Percentiles rank a stretch among this genome's conserved stretches.
Conservation (phyloP, 495 filamentous ascomycete genomes). For the Annulohypoxylon stygium region DNA sequence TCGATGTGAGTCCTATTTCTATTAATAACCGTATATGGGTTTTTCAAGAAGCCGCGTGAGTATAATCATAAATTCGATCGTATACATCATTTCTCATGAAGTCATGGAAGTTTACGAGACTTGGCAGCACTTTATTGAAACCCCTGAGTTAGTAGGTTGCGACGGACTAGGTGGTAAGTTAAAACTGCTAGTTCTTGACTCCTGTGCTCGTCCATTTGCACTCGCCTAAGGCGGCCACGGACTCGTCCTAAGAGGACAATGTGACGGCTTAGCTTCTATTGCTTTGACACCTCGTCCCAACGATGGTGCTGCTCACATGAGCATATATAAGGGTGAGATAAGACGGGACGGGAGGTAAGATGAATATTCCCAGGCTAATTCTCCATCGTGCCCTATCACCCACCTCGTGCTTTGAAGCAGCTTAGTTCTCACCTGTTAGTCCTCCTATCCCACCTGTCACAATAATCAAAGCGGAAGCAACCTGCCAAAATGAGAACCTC, state of each 20-base stretch:
- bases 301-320: neutral
- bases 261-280: neutral
- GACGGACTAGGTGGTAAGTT: neutral
- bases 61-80: neutral
- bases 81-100: neutral
- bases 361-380: neutral
- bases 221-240: neutral
- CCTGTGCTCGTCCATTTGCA: neutral
- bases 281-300: conserved; percentile 5
- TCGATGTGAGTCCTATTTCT: neutral
- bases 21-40: neutral
- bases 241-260: neutral
- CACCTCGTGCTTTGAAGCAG: neutral
- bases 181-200: neutral
- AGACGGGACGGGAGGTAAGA: neutral
- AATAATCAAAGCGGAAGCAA: neutral
- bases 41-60: neutral
- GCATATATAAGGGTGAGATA: neutral
- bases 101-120: neutral
- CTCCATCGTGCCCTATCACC: neutral
- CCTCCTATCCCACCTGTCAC: neutral
- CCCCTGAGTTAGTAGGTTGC: neutral
- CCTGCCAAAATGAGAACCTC: conserved; percentile 17
- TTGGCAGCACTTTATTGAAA: neutral
- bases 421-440: neutral